Base-by-base conservation (phyloP, 768 basidiomycete genomes). In the Kwoniella shandongensis region DNA sequence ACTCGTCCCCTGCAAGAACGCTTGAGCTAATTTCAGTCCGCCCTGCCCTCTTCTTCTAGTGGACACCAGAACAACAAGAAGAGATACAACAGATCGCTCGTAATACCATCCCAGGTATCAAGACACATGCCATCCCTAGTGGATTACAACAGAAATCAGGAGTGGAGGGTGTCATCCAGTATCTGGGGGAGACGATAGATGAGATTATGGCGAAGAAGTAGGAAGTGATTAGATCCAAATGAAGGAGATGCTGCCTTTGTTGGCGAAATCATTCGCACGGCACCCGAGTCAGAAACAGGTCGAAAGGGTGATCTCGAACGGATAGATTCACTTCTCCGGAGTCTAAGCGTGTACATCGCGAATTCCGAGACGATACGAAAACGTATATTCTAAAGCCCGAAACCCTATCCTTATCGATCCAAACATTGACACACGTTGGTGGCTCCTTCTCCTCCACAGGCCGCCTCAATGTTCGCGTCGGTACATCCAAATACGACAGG, bases 61-160 rank as follows among this genome's bases (percentile, higher is more conserved):
- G 74, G 74, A 73, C 72, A 6, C 72, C 72, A 0, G 74, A 76
- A 46, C 62, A 76, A 40, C 70, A 73, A 47, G 55, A 59, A 11
- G 62, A 72, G 52, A 71, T 70, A 22, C 65, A 70, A 36, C 35
- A 36, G 22, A 72, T 76, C 40, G 74, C 72, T 3, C 46, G 47
- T 10, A 61, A 62, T 13, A 72, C 70, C 2, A 65, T 72, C 26
- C 72, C 72, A 10, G 68, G 67, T 2, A 72, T 73, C 51, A 65
- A 62, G 50, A 73, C 72, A 12, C 57, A 66, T 23, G 70, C 58
- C 1, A 73, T 72, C 10, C 74, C 74, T 5, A 68, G 70, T 0
- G 74, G 74, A 1, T 44, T 76, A 41, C 74, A 76, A 44, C 64
- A 65, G 13, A 50, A 67, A 39, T 50, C 44, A 2, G 74, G 74